These are phyloP conservation scores for Pseudogymnoascus sp. DNA, from an alignment of 2,329 filamentous ascomycete species.

Conservation along the genomic window DNA sequence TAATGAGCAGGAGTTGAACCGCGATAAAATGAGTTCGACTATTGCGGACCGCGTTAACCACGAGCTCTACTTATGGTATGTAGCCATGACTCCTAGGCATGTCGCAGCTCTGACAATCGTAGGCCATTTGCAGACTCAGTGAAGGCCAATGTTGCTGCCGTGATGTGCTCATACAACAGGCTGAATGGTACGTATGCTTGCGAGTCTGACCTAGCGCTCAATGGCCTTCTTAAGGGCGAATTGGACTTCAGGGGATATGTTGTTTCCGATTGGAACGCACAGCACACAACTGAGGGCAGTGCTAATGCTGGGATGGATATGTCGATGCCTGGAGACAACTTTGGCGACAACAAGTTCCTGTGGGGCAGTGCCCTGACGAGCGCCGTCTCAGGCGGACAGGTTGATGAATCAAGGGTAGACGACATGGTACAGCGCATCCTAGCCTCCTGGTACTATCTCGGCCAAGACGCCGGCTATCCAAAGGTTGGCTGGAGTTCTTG, in stretches of 20 bases:
- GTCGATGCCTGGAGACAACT: slow-evolving; percentile 69
- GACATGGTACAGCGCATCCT: slow-evolving; percentile 62
- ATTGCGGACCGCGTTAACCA: slow-evolving; percentile 60
- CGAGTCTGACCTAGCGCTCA: slow-evolving; percentile 54
- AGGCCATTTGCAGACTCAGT: slow-evolving; percentile 61
- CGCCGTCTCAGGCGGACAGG: slow-evolving; percentile 48
- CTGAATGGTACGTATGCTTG: slow-evolving; percentile 63
- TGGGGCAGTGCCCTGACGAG: slow-evolving; percentile 49
- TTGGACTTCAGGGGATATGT: slow-evolving; percentile 70
- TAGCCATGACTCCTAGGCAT: not conserved
- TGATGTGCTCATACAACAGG: slow-evolving; percentile 71
- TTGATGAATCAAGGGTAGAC: slow-evolving; percentile 54
- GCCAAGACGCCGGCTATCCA: slow-evolving; percentile 43
- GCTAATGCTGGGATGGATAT: slow-evolving; percentile 66
- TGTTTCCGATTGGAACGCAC: slow-evolving; percentile 68
- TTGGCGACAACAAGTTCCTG: slow-evolving; percentile 41
- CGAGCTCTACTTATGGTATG: slow-evolving; percentile 55
- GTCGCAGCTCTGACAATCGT: slow-evolving; percentile 18
- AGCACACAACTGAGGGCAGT: slow-evolving; percentile 61
- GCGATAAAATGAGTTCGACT: slow-evolving; percentile 47
- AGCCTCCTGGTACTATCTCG: slow-evolving; percentile 52
- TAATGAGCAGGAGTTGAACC: slow-evolving; percentile 62
- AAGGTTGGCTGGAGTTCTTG: slow-evolving; percentile 38
- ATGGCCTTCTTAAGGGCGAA: slow-evolving; percentile 59
- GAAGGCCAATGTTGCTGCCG: slow-evolving; percentile 53